Evolutionary conservation across 1,139 yeast genomes (phyloP).

Genomic region (Pichia kudriavzevii): DNA sequence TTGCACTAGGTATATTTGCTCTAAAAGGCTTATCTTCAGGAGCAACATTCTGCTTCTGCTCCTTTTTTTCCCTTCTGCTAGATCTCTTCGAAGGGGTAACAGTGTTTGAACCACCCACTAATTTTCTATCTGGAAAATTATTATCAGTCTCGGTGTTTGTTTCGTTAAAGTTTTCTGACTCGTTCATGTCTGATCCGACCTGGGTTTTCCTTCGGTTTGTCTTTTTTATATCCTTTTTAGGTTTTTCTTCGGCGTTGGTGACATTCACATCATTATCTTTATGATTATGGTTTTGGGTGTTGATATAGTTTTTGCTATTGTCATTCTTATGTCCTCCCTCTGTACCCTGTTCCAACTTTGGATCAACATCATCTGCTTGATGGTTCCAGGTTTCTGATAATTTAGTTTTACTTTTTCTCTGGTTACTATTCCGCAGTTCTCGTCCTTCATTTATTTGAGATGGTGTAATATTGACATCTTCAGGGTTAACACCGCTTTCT

Average conservation of each 20-base stretch:
- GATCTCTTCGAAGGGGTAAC: constrained; percentile 8
- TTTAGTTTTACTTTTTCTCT: constrained; percentile 6
- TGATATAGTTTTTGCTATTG: not conserved
- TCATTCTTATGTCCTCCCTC: constrained; percentile 2
- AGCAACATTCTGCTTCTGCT: constrained; percentile 24
- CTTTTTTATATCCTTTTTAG: not conserved
- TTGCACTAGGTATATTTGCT: constrained; percentile 74
- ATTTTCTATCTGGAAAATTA: not conserved
- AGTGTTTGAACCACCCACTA: constrained; percentile 4
- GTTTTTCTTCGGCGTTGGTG: not conserved
- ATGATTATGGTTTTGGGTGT: too few relatives aligned
- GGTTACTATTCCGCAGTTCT: constrained; percentile 6
- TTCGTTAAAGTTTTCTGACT: constrained; percentile 7
- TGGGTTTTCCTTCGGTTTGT: constrained; percentile 2
- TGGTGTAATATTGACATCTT: constrained; percentile 25
- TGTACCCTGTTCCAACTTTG: too few relatives aligned
- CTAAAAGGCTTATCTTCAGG: constrained; percentile 60
- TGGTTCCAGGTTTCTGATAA: not conserved
- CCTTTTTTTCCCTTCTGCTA: constrained; percentile 19
- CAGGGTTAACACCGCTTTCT: constrained; percentile 32
- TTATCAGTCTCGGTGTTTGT: too few relatives aligned
- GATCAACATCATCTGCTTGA: not conserved
- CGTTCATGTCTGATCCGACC: constrained; percentile 6
- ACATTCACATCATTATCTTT: not conserved
- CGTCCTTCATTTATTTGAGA: constrained; percentile 6